Conservation (phyloP, 768 basidiomycete species). For the Amanita thiersii region DNA sequence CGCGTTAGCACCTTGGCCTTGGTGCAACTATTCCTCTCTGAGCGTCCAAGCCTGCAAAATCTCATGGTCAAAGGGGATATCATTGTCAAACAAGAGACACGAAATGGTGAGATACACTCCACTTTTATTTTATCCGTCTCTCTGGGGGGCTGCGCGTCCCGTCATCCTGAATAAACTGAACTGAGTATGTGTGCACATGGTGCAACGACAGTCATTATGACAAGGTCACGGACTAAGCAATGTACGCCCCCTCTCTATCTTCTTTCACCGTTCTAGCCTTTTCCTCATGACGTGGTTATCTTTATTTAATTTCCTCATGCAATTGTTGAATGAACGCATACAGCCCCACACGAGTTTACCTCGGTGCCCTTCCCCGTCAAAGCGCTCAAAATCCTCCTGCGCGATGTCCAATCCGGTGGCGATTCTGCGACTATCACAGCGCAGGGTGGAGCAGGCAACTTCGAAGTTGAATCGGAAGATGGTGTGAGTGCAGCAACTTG, state of each 20-base stretch:
- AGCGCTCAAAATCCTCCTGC: slow-evolving; percentile 81
- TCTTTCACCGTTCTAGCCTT: slow-evolving; percentile 10
- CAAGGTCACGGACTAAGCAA: slow-evolving; percentile 80
- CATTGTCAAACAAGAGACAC: slow-evolving; percentile 72
- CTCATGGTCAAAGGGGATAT: slow-evolving; percentile 88
- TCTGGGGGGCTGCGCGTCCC: background rate
- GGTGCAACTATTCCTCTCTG: slow-evolving; percentile 59
- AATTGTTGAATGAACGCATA: slow-evolving; percentile 15
- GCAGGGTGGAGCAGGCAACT: slow-evolving; percentile 27
- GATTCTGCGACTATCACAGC: slow-evolving; percentile 63
- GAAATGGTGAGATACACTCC: slow-evolving; percentile 55
- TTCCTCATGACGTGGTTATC: slow-evolving; percentile 7
- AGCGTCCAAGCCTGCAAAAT: slow-evolving; percentile 56
- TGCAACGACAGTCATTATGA: slow-evolving; percentile 77
- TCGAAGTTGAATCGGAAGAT: slow-evolving; percentile 69
- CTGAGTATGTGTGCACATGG: slow-evolving; percentile 17
- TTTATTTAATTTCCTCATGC: slow-evolving; percentile 14
- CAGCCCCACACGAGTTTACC: slow-evolving; percentile 84
- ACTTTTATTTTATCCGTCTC: background rate
- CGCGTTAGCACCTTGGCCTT: slow-evolving; percentile 82
- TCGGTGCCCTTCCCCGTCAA: slow-evolving; percentile 86
- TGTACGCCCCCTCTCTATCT: slow-evolving; percentile 41
- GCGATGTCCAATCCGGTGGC: slow-evolving; percentile 75
- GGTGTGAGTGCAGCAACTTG: slow-evolving; percentile 37
- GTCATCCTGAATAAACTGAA: slow-evolving; percentile 9